Base-by-base conservation (phyloP, 352 stramenopile genomes). In the Lagenidium sp. region DNA sequence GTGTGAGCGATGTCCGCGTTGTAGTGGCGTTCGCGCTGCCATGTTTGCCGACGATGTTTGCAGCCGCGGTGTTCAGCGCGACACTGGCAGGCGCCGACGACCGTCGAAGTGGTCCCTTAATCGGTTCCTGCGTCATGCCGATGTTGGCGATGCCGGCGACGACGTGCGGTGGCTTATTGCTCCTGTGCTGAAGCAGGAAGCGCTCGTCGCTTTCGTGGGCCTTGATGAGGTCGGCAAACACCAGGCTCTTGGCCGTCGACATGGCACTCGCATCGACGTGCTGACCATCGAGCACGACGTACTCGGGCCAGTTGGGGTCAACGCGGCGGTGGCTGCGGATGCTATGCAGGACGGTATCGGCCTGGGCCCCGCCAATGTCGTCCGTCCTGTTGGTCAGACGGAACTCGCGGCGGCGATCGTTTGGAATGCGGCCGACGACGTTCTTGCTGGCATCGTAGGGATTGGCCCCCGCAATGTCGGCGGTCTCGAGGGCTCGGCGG, bases 321-420 rank as follows among this genome's bases (percentile, higher is more conserved):
- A 84, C 71, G 18, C 71, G 66, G 19, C 74, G 68, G 16, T 54
- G 80, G 43, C 57, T 84, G 45, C 65, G 74, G 37, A 89, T 86
- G 32, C 68, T 84, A 51, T 86, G 77, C 29, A 64, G 32, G 23
- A 79, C 39, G 3, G 77, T 85, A 50, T 89, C 71, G 15, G 77
- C 77, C 24, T 62, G 60, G 22, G 77, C 77, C 3, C 77, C 74
- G 5, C 32, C 50, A 36, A 89, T 85, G 44, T 89, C 77, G 29
- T 72, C 49, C 4, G 68, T 82, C 44, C 55, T 39, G 47, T 89
- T 89, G 10, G 61, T 80, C 7, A 50, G 42, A 11, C 71, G 65
- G 26, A 82, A 89, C 30, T 68, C 53, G 47, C 70, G 70, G 21
- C 73, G 63, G n/a, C 72, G 39, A 36, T 63, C 62, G 50, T 75